phyloP scores from a whole-genome alignment of 2,329 filamentous ascomycete genomes.

The Claviceps sorghi region DNA sequence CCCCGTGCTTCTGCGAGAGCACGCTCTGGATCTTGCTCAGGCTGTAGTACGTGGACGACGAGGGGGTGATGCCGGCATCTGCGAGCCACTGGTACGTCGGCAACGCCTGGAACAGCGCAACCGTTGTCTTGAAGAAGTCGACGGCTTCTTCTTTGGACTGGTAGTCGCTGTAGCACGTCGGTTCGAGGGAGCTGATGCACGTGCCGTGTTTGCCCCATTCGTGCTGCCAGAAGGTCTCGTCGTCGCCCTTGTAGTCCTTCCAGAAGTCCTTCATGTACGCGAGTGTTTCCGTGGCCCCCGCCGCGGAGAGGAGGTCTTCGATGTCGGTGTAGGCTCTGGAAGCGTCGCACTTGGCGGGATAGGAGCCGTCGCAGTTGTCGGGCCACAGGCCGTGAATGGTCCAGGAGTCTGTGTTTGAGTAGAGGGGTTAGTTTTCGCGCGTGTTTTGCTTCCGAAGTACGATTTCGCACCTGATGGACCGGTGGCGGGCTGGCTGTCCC shows the following conservation, averaged over 20 bases:
- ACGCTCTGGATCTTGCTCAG: conserved; percentile 42
- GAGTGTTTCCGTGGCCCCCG: conserved; percentile 37
- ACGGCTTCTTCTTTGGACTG: conserved; percentile 47
- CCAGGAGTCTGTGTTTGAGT: conserved; percentile 46
- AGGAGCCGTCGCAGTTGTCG: conserved; percentile 56
- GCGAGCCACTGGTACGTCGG: conserved; percentile 50
- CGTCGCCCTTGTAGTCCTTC: conserved; percentile 51
- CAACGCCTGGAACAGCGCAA: conserved; percentile 51
- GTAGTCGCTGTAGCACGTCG: conserved; percentile 50
- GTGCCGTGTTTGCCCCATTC: conserved; percentile 63
- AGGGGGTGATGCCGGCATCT: conserved; percentile 44
- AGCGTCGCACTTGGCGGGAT: conserved; percentile 50
- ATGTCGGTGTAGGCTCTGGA: conserved; percentile 51
- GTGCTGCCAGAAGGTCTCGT: conserved; percentile 56
- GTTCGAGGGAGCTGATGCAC: conserved; percentile 54
- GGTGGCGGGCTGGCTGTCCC: conserved; percentile 51
- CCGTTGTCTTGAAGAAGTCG: conserved; percentile 53
- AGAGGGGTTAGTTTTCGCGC: too few relatives aligned
- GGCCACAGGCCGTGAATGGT: conserved; percentile 58
- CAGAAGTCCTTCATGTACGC: conserved; percentile 56
- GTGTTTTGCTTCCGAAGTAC: too few relatives aligned
- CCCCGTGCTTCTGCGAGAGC: conserved; percentile 36
- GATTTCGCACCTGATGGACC: conserved; percentile 38
- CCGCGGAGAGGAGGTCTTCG: conserved; percentile 42
- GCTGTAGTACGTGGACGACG: conserved; percentile 41